Conservation (phyloP, 2,329 filamentous ascomycete species). For the Nemania diffusa region DNA sequence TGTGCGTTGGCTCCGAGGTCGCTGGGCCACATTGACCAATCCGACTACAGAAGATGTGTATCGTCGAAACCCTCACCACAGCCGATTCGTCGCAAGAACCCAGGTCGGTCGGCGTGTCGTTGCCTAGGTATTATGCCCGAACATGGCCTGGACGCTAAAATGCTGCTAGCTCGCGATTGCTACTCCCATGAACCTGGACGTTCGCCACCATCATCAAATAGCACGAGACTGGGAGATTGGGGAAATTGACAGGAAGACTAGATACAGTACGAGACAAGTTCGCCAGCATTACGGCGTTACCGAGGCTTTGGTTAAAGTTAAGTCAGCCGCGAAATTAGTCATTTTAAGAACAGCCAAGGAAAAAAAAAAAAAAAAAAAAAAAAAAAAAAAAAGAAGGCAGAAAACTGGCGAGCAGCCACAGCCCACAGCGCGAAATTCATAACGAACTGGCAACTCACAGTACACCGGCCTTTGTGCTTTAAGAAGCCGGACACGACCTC, state of each 20-base stretch:
- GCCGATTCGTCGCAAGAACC: not conserved
- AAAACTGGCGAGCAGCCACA: not conserved
- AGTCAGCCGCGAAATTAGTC: not conserved
- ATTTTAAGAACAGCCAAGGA: too few relatives aligned
- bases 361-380: too few relatives aligned
- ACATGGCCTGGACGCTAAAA: not conserved
- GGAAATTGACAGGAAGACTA: not conserved
- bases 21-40: not conserved
- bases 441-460: not conserved
- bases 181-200: not conserved
- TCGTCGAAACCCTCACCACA: not conserved
- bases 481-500: not conserved
- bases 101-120: not conserved
- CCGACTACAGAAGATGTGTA: too few relatives aligned
- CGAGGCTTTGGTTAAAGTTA: not conserved
- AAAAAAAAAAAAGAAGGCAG: not conserved
- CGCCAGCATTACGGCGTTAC: not conserved
- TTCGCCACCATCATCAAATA: not conserved
- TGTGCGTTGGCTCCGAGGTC: not conserved
- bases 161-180: too few relatives aligned
- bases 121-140: not conserved
- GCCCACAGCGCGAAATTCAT: not conserved
- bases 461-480: not conserved
- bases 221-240: not conserved
- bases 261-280: not conserved